A percentile compares a stretch with the other conserved stretches of the same genome.
These are phyloP conservation scores for Xylaria sp. DNA, from an alignment of 2,329 filamentous ascomycete species.

Conservation along the genomic window DNA sequence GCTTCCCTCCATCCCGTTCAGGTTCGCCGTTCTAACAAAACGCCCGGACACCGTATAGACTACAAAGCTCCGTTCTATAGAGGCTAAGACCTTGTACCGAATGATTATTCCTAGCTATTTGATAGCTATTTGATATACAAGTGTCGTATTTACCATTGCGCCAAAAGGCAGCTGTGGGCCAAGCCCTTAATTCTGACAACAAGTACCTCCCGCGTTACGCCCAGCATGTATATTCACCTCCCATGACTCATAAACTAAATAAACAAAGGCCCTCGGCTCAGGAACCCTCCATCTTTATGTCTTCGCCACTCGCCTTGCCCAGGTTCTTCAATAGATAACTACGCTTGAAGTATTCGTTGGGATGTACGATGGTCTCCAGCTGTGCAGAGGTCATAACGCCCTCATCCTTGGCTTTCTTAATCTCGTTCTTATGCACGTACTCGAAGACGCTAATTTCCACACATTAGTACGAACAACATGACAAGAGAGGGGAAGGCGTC, in stretches of 20 bases:
- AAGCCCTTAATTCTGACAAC: too few species aligned
- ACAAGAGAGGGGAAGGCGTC: slow-evolving; percentile 41
- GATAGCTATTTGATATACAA: too few species aligned
- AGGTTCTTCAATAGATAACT: slow-evolving; percentile 90
- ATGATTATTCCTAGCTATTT: slow-evolving; percentile 10
- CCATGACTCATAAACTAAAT: neutral
- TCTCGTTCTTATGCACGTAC: slow-evolving; percentile 79
- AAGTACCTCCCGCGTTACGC: neutral
- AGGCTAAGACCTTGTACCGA: neutral
- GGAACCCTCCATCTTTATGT: slow-evolving; percentile 67
- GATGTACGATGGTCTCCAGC: slow-evolving; percentile 94
- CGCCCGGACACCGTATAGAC: slow-evolving; percentile 4
- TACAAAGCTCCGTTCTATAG: neutral
- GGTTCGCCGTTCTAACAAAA: slow-evolving; percentile 1
- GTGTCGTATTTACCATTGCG: too few species aligned
- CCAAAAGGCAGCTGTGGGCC: too few species aligned
- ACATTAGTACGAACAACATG: slow-evolving; percentile 32
- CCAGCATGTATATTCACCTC: neutral
- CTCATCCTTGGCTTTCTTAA: slow-evolving; percentile 80
- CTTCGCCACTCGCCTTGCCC: slow-evolving; percentile 60
- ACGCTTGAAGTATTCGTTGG: slow-evolving; percentile 97
- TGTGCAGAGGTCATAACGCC: slow-evolving; percentile 76
- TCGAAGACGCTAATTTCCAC: slow-evolving; percentile 78
- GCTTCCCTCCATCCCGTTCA: neutral
- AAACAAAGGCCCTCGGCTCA: neutral